Evolutionary conservation across 805 yeast genomes (phyloP), one percentile per base, ranked within the genome.

Genomic region (Ogataea allantospora): DNA sequence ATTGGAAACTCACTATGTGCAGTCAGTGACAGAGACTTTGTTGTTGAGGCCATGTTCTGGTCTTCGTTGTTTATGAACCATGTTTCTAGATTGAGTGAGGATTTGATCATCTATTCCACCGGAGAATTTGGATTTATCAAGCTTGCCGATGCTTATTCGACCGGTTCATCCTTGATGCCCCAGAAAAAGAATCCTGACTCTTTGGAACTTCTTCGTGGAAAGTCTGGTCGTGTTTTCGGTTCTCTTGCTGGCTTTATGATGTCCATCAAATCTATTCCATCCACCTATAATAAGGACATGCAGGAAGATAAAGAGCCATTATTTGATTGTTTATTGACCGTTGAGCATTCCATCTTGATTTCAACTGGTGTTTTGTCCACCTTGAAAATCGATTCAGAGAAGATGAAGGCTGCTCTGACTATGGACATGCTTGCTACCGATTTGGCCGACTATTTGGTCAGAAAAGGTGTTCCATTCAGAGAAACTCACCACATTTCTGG

Each of bases 341-440:
- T 91, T 16, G 95, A 88, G 53, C 98, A 93, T 66, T 93, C 98
- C 1, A 75, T 89, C 31, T 72, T 86, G 48, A 93, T 93, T 58
- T 95, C 98, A 21, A 89, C 97, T 2, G 99, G 99, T 48, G 98
- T 93, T 6, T 72, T 93, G 31, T 88, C 97, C 3, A 93, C 99
- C 2, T 73, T 93, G 54, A 58, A 62, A 27, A 85, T 89, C 50
- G 73, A 84, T 53, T 72, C 75, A 47, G 83, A 76, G 37, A 80
- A 73, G 51, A 93, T 93, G 99, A 75, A 72, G 53, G 79, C 74
- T 29, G 91, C 98, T 0, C 75, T 93, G 54, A 89, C 98, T 19
- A 91, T 91, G 95, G 99, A 93, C 66, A 93, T 93, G 99, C 76
- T 93, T 54, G 99, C 99, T 14, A 93, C 99, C 21, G 99, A 93